Evolutionary conservation across 495 filamentous ascomycete genomes (phyloP), one percentile per base, ranked within the genome.

Genomic region (Daldinia concentrica): DNA sequence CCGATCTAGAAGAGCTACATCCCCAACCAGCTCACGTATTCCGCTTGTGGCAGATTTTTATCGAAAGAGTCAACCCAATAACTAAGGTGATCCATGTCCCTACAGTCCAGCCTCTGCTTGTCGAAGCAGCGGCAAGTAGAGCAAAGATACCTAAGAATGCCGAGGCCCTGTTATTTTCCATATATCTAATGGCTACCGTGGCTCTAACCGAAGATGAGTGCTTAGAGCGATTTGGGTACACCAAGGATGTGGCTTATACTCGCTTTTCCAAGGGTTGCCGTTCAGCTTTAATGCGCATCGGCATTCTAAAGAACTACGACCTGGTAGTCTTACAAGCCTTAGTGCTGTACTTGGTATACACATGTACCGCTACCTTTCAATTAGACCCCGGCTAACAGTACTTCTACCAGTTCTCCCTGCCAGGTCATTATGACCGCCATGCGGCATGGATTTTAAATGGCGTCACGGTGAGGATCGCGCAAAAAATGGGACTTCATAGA

Each of bases 41-140:
- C 71, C 81, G 84, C 56, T 76, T 93, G 6, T 93, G 91, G 90
- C 89, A 92, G 75, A 83, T 84, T 1, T 92, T 86, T 71, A 83
- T 90, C 14, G 85, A 89, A 62, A 87, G 88, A 69, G 86, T 92
- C 66, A 89, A 92, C 76, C 90, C 90, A 0, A 73, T 93, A 48
- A 86, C 85, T 45, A 93, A 92, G 74, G 77, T 92, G n/a, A 82
- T 92, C 61, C 91, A 93, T 77, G 86, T 84, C 0, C 90, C 90
- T 3, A 89, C 88, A 4, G 65, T 90, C 45, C 85, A 89, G 68
- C 83, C 83, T n/a, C 72, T 78, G 8, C 68, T 88, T 2, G 79
- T 83, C 19, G 81, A 86, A 50, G 83, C 82, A 19, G 74, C 75
- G 3, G 74, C 70, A 27, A 73, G 74, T 68, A 69, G 83, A 22